Evolutionary conservation across 352 stramenopile genomes (phyloP).

Genomic region (Chrysophaeum taylorii): DNA sequence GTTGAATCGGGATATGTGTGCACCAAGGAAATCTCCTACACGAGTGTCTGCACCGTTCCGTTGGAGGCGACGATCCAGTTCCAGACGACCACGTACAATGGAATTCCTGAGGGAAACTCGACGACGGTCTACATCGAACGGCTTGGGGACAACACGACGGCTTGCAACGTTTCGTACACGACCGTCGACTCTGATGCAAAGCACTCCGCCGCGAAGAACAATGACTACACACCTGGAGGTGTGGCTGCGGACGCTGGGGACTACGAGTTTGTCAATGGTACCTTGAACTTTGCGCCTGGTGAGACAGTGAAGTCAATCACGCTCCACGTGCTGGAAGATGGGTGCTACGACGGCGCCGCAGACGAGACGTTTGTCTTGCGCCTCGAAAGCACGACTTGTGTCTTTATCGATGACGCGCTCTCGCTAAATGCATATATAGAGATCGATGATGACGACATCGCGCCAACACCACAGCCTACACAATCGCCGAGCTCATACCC

Average conservation of each 20-base stretch:
- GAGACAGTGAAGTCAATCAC: conserved; percentile 12
- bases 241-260: background rate
- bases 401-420: conserved; percentile 4
- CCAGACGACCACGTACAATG: background rate
- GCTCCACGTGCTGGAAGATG: conserved; percentile 1
- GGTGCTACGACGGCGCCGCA: conserved; percentile 11
- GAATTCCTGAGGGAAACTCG: conserved; percentile 12
- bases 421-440: background rate
- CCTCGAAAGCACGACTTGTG: conserved; percentile 1
- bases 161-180: conserved; percentile 8
- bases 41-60: conserved; percentile 20
- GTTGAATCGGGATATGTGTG: conserved; percentile 27
- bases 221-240: background rate
- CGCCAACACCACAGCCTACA: too few species aligned
- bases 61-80: conserved; percentile 20
- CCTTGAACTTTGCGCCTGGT: conserved; percentile 10
- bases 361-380: conserved; percentile 17
- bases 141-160: conserved; percentile 18
- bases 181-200: conserved; percentile 12
- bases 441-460: conserved; percentile 13
- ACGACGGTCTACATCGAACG: conserved; percentile 5
- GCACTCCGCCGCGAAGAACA: background rate
- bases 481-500: too few species aligned
- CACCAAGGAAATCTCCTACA: conserved; percentile 8
- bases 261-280: conserved; percentile 14